Evolutionary conservation across 257 asterid genomes (phyloP).

Genomic region (Rehmannia glutinosa): DNA sequence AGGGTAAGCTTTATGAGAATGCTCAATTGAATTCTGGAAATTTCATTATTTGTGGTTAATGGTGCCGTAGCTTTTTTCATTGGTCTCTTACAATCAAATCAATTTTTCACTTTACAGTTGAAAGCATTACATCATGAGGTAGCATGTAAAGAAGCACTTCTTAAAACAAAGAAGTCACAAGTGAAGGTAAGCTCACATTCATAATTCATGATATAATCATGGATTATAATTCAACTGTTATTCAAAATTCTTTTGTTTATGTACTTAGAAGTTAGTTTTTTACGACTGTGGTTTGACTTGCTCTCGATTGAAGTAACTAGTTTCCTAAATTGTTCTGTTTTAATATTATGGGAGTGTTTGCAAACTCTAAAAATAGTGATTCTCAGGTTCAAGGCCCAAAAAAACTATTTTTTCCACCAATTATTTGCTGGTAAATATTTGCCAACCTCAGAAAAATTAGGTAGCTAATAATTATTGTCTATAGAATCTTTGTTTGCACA

Average conservation of each 20-base stretch:
- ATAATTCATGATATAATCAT: background rate
- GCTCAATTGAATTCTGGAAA: background rate
- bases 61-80: background rate
- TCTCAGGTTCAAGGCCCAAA: too few species aligned
- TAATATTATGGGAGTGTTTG: too few species aligned
- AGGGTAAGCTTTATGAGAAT: slow-evolving; percentile 44
- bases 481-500: too few species aligned
- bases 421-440: too few species aligned
- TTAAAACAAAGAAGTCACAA: slow-evolving; percentile 49
- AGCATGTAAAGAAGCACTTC: slow-evolving; percentile 64
- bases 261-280: background rate
- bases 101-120: slow-evolving; percentile 36
- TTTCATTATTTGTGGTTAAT: background rate
- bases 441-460: too few species aligned
- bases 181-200: slow-evolving; percentile 22
- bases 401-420: too few species aligned
- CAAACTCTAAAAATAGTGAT: too few species aligned
- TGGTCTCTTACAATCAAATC: background rate
- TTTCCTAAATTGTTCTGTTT: background rate
- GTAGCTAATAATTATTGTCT: too few species aligned
- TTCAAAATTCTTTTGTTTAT: background rate
- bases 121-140: slow-evolving; percentile 72
- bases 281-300: too few species aligned
- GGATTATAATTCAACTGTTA: background rate
- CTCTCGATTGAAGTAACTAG: too few species aligned